Percentiles rank a stretch among this genome's conserved stretches.
Conservation (phyloP, 2,329 filamentous ascomycete species). For the Apiospora sp. region DNA sequence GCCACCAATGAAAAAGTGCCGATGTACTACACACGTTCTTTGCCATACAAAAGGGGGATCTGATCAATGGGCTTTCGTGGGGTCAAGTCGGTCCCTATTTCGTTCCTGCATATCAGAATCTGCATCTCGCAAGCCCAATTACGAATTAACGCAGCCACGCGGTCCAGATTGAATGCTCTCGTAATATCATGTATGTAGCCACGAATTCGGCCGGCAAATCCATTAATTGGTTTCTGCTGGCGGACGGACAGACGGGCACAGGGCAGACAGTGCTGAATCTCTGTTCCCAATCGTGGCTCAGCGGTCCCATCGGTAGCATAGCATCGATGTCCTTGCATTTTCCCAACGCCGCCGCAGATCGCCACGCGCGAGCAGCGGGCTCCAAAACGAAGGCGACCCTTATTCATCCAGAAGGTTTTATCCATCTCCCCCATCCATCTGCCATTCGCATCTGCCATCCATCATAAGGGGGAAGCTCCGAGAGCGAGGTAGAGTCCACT, state of each 20-base stretch:
- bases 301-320: conserved; percentile 1
- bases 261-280: neutral
- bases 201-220: neutral
- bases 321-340: conserved; percentile 10
- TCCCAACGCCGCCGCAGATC: conserved; percentile 7
- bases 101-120: conserved; percentile 13
- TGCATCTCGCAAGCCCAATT: neutral
- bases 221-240: neutral
- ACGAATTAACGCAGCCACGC: conserved; percentile 6
- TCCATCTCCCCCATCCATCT: neutral
- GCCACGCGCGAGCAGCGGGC: conserved; percentile 10
- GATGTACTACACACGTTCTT: neutral
- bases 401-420: neutral
- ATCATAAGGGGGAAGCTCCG: conserved; percentile 6
- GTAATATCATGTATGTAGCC: neutral
- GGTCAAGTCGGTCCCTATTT: conserved; percentile 17
- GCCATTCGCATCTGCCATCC: neutral
- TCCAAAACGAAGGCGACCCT: neutral
- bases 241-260: neutral
- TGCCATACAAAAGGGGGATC: neutral
- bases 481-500: conserved; percentile 8
- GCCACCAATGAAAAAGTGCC: neutral
- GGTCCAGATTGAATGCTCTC: conserved; percentile 17
- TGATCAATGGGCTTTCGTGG: neutral
- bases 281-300: conserved; percentile 1